A percentile compares a stretch with the other conserved stretches of the same genome.
phyloP scores from a whole-genome alignment of 2,329 filamentous ascomycete genomes.

The Talaromyces pinophilus region DNA sequence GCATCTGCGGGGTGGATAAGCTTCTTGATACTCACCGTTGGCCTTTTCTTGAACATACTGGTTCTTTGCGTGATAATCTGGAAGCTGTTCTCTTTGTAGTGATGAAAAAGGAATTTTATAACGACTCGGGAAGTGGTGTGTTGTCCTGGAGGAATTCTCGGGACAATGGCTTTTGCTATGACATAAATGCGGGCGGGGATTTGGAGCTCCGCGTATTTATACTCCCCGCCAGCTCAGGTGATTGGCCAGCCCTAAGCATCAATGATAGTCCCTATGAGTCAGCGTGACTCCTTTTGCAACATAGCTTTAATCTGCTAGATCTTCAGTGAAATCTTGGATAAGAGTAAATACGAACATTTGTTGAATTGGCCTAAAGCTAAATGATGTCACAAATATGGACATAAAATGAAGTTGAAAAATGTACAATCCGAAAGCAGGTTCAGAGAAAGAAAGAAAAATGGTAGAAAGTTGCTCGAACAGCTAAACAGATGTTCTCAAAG shows the following conservation, averaged over 20 bases:
- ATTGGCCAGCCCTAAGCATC: constrained; percentile 10
- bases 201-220: constrained; percentile 6
- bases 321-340: background rate
- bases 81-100: background rate
- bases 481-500: background rate
- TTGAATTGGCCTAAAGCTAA: background rate
- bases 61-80: background rate
- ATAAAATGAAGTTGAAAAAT: background rate
- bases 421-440: background rate
- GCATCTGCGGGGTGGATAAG: constrained; percentile 2
- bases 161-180: background rate
- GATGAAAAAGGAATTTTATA: background rate
- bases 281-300: background rate
- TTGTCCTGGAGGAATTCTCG: too few relatives aligned
- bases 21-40: constrained; percentile 40
- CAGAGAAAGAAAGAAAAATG: background rate
- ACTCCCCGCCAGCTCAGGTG: background rate
- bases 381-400: background rate
- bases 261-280: constrained; percentile 18
- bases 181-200: constrained; percentile 13
- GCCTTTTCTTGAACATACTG: constrained; percentile 60
- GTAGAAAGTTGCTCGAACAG: background rate
- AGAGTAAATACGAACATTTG: background rate
- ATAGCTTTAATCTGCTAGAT: background rate
- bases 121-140: background rate